A percentile compares a stretch with the other conserved stretches of the same genome.
Conservation (phyloP, 768 basidiomycete species). For the Pisolithus sp. region DNA sequence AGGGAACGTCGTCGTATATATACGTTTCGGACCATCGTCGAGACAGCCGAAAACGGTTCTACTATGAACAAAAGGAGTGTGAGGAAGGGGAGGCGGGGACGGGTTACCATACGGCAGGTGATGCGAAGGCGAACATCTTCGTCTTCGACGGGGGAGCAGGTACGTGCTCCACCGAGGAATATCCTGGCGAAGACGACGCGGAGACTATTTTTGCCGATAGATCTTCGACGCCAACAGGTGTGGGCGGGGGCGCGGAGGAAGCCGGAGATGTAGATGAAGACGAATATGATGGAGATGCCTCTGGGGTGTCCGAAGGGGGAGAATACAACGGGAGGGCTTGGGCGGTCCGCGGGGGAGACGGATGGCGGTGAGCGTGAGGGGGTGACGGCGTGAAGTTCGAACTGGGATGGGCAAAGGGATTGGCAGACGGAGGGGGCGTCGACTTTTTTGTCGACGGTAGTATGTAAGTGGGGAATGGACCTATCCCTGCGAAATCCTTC, state of each 20-base stretch:
- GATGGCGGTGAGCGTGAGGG: conserved; percentile 24
- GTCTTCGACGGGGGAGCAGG: conserved; percentile 36
- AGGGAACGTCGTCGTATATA: conserved; percentile 3
- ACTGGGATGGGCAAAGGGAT: conserved; percentile 29
- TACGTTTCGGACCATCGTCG: conserved; percentile 25
- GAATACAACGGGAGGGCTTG: conserved; percentile 15
- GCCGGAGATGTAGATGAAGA: conserved; percentile 46
- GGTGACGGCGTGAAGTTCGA: conserved; percentile 22
- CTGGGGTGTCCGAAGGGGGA: conserved; percentile 35
- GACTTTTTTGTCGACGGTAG: conserved; percentile 58
- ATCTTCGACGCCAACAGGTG: conserved; percentile 49
- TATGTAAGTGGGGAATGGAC: conserved; percentile 59
- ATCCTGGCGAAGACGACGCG: conserved; percentile 33
- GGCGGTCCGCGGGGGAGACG: conserved; percentile 26
- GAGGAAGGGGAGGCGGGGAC: conserved; percentile 2
- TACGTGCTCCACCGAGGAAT: conserved; percentile 16
- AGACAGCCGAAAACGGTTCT: conserved; percentile 21
- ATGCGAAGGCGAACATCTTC: conserved; percentile 62
- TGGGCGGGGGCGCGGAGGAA: conserved; percentile 56
- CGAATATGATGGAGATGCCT: conserved; percentile 49
- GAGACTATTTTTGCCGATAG: conserved; percentile 41
- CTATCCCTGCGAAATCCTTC: conserved; percentile 50
- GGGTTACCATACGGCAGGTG: conserved; percentile 54
- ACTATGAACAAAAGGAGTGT: conserved; percentile 18
- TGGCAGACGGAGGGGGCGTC: conserved; percentile 32